These are phyloP conservation scores for Ricinus communis DNA, from an alignment of 345 rosid genomes.

Conservation along the genomic window DNA sequence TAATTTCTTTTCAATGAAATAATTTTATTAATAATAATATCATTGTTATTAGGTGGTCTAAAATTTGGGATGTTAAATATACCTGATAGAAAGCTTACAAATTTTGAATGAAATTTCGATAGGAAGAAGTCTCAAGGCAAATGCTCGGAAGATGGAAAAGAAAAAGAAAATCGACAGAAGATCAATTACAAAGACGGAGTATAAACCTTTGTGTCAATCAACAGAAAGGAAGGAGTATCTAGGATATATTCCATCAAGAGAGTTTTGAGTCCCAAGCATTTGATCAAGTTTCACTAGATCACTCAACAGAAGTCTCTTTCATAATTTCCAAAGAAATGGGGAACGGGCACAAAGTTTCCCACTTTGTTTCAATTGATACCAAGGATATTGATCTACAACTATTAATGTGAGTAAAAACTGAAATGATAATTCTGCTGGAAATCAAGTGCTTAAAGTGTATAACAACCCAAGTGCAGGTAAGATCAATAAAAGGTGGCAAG, in stretches of 20 bases:
- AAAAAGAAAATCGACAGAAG: too few relatives aligned
- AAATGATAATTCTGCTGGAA: background rate
- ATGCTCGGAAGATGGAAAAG: background rate
- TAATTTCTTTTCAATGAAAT: too few relatives aligned
- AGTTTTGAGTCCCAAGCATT: too few relatives aligned
- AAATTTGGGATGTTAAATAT: too few relatives aligned
- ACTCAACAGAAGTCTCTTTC: background rate
- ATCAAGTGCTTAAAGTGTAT: background rate
- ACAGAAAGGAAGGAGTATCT: too few relatives aligned
- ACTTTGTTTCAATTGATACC: background rate
- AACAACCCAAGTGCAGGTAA: background rate
- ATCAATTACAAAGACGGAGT: background rate
- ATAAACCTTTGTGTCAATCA: too few relatives aligned
- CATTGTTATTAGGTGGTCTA: too few relatives aligned
- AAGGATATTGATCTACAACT: background rate
- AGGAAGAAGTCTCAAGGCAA: background rate
- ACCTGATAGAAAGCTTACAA: background rate
- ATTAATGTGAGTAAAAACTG: background rate
- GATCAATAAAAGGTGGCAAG: background rate
- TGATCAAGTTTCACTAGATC: background rate
- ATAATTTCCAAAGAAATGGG: background rate
- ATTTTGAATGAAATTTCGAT: background rate
- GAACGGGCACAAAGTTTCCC: background rate
- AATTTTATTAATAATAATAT: too few relatives aligned
- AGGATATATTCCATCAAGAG: too few relatives aligned